Evolutionary conservation across 2,329 filamentous ascomycete species (phyloP), one percentile per base, ranked within the genome.

Genomic region (Nectriaceae sp.): DNA sequence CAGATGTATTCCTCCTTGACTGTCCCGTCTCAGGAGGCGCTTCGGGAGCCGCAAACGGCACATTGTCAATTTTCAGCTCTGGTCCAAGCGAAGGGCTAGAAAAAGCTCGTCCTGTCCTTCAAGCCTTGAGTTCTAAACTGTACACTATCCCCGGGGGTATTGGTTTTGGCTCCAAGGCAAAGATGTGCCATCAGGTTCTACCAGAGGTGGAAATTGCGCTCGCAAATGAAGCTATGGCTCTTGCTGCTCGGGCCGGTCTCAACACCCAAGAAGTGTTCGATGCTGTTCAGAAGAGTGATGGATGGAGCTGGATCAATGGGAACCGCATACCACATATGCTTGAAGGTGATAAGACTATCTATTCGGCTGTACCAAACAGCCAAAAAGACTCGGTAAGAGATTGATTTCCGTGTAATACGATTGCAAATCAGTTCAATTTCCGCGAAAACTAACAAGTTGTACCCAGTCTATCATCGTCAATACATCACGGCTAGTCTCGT

Each of bases 291-390:
- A 18, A 16, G 19, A 29, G 41, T 13, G 26, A 33, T 8, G 41
- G 26, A 16, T 24, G 22, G 8, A 43, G 41, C 11, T 43, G 24
- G 22, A 35, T 43, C 41, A 31, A 31, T 5, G 19, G 21, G 16
- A 43, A 43, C 19, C 41, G 41, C n/a, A 43, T 43, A 11, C 24
- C 41, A 11, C 41, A 43, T 35, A 29, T 29, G 21, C 21, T 43
- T n/a, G 41, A 20, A 5, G 26, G 26, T 8, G 41, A 43, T 21
- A 19, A 33, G n/a, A 43, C 24, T 10, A 29, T 43, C 10, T 43
- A 36, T 19, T 43, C 41, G n/a, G 41, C 41, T 29, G 31, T 43
- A 29, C 18, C 41, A 15, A 36, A 43, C 24, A 36, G 41, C 20
- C 41, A 43, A 20, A 43, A 43, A 29, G 41, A 43, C 41, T 43